These are phyloP conservation scores for Cercophora sp. DNA, from an alignment of 495 filamentous ascomycete species.

Conservation along the genomic window DNA sequence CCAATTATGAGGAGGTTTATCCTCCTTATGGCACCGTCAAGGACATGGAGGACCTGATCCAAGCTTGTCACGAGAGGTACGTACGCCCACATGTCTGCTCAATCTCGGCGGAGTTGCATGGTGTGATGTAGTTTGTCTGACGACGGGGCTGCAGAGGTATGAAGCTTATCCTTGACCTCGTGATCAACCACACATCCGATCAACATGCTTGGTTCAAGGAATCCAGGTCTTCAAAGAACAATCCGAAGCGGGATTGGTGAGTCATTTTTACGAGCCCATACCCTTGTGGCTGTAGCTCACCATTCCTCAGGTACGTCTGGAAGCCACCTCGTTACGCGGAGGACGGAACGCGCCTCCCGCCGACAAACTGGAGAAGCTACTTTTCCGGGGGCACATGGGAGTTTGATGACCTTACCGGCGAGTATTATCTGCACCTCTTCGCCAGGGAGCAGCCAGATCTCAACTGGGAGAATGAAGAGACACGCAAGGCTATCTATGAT, in stretches of 20 bases:
- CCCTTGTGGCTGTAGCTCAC: no score
- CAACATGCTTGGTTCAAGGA: conserved; percentile 73
- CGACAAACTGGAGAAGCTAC: conserved; percentile 65
- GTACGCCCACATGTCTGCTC: no score
- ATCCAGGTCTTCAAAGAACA: conserved; percentile 56
- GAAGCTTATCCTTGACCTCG: conserved; percentile 69
- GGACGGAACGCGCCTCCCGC: conserved; percentile 58
- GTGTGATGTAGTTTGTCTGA: conserved; percentile 27
- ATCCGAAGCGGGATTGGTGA: conserved; percentile 59
- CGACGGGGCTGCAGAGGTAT: conserved; percentile 46
- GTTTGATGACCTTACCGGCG: conserved; percentile 58
- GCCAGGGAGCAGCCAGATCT: conserved; percentile 64
- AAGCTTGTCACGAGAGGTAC: conserved; percentile 49
- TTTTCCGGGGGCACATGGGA: conserved; percentile 59
- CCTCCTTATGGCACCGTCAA: conserved; percentile 59
- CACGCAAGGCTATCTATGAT: conserved; percentile 60
- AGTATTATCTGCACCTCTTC: conserved; percentile 72
- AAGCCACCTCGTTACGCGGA: conserved; percentile 54
- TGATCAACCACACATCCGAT: conserved; percentile 77
- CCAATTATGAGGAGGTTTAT: conserved; percentile 62
- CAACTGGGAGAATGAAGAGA: conserved; percentile 66
- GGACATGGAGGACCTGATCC: conserved; percentile 62
- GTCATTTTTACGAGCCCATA: neutral
- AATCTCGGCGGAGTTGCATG: no score
- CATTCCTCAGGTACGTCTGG: conserved; percentile 67